Conservation (phyloP, 208 protist genomes). For the Naegleria lovaniensis region DNA sequence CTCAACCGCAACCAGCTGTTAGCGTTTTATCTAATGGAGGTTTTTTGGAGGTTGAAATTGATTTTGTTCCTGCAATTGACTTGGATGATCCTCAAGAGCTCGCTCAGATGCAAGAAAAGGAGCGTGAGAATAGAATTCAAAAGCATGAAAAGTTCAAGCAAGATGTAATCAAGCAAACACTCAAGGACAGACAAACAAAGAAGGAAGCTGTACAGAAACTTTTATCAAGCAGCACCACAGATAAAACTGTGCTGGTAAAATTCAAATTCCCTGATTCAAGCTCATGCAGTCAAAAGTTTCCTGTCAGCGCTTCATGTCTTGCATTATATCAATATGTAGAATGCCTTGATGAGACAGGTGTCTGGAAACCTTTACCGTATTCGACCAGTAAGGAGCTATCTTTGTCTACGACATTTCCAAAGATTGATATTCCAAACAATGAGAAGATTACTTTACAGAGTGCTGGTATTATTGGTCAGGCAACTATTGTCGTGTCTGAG, state of each 20-base stretch:
- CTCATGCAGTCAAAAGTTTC: not conserved
- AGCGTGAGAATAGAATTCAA: not conserved
- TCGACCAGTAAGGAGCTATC: not conserved
- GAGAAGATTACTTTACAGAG: not conserved
- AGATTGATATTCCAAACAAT: not conserved
- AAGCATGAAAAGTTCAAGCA: not conserved
- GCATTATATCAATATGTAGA: not conserved
- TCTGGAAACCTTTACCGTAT: not conserved
- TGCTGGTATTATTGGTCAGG: not conserved
- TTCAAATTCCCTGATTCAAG: not conserved
- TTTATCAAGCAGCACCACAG: not conserved
- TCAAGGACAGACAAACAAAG: not conserved
- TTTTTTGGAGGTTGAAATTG: constrained; percentile 15
- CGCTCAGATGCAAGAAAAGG: not conserved
- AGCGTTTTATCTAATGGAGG: not conserved
- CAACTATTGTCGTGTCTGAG: not conserved
- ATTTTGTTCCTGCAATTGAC: constrained; percentile 23
- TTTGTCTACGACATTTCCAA: not conserved
- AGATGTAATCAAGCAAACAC: not conserved
- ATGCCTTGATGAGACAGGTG: not conserved
- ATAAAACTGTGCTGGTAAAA: not conserved
- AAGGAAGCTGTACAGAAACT: not conserved
- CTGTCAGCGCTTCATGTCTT: not conserved
- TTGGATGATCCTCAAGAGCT: not conserved
- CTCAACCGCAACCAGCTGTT: not conserved